Evolutionary conservation across 805 yeast species (phyloP), one percentile per base, ranked within the genome.

Genomic region (Candida namnaoensis): DNA sequence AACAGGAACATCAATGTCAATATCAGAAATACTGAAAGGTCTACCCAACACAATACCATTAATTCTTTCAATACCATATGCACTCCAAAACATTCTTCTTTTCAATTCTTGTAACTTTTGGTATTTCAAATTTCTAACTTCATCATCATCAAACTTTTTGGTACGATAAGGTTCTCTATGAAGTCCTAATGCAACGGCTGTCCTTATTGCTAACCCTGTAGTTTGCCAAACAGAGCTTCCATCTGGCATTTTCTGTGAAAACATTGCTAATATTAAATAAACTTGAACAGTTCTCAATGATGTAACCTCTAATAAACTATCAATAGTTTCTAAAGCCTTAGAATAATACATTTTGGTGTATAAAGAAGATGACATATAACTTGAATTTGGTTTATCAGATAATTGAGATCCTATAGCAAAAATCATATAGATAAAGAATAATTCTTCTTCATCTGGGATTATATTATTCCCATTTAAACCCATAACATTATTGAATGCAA

Each of bases 1-100:
- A 2, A 52, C 34, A 1, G 66, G 61, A 3, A 50, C 56, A 42
- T 57, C 65, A 36, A 65, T 61, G 41, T 62, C 67, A 24, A 48
- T 48, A 41, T 62, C 68, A 7, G 64, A 47, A 13, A 65, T 60
- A 13, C 64, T 55, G 44, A 62, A 63, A 9, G 69, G 69, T 38
- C 66, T 47, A 4, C 68, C 66, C 27, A 63, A 43, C 5, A 61
- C 54, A 13, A 63, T 43, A 1, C 64, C 66, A 38, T 56, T 58
- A 35, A 61, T 55, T 41, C 66, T 42, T 42, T 63, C 66, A 47
- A 62, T 47, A 5, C 64, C 61, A 44, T 61, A 63, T 5, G 64
- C 64, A 42, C 58, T 57, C 66, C 66, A 63, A 41, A 63, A 62
- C 7, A 63, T 47, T 26, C 65, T 44, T 9, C 52, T 47, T 38